Evolutionary conservation across 129 eudicot species (phyloP).

Genomic region (Saposhnikovia divaricata): DNA sequence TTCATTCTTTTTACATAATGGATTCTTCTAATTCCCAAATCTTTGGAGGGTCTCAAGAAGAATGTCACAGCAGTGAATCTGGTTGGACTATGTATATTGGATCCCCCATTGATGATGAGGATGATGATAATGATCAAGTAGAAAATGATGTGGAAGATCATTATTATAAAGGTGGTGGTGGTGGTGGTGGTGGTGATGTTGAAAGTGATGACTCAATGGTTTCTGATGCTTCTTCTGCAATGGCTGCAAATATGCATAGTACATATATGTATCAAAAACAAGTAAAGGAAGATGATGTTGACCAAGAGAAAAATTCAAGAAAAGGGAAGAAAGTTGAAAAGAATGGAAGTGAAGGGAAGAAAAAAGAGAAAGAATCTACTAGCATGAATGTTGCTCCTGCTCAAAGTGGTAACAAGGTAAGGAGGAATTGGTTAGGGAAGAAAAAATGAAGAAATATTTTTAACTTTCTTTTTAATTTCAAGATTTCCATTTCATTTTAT

Average conservation of each 20-base stretch:
- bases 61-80: slow-evolving; percentile 55
- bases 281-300: slow-evolving; percentile 5
- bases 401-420: slow-evolving; percentile 40
- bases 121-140: slow-evolving; percentile 15
- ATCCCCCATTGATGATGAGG: slow-evolving; percentile 36
- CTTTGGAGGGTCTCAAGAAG: slow-evolving; percentile 33
- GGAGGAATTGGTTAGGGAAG: slow-evolving; percentile 31
- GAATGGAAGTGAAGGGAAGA: slow-evolving; percentile 15
- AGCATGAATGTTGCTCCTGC: slow-evolving; percentile 25
- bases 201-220: slow-evolving; percentile 82
- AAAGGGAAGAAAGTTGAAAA: slow-evolving; percentile 24
- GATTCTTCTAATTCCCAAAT: slow-evolving; percentile 41
- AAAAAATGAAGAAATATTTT: slow-evolving; percentile 13
- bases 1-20: slow-evolving; percentile 17
- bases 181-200: slow-evolving; percentile 23
- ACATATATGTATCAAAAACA: background rate
- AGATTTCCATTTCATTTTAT: background rate
- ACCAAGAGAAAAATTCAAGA: slow-evolving; percentile 14
- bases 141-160: slow-evolving; percentile 15
- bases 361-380: slow-evolving; percentile 20
- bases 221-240: slow-evolving; percentile 87
- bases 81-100: slow-evolving; percentile 65
- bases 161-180: slow-evolving; percentile 10
- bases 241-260: slow-evolving; percentile 20
- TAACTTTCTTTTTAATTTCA: background rate